phyloP scores from a whole-genome alignment of 2,329 filamentous ascomycete genomes.

The Sarocladium brachiariae region DNA sequence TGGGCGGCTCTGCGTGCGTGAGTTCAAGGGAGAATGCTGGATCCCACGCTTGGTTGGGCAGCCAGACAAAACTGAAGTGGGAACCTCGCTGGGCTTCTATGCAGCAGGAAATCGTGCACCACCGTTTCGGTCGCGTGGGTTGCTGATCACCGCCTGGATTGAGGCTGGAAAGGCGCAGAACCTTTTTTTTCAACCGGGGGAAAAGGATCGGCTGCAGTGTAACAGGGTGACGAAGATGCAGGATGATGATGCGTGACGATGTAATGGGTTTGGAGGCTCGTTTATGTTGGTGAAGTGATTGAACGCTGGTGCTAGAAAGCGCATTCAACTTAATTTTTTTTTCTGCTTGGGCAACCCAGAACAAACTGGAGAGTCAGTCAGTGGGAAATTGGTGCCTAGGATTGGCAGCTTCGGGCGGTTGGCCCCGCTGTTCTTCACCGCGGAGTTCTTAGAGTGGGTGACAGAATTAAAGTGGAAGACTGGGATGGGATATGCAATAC shows the following conservation, averaged over 20 bases:
- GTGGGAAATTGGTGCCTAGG: neutral
- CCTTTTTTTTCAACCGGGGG: neutral
- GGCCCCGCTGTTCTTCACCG: neutral
- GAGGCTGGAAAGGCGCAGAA: neutral
- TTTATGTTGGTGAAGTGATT: neutral
- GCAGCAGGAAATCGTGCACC: conserved; percentile 6
- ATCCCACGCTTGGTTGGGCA: conserved; percentile 6
- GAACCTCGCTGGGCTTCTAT: conserved; percentile 5
- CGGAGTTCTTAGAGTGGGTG: neutral
- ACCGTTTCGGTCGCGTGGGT: conserved; percentile 2
- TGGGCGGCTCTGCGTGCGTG: neutral
- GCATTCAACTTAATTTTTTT: conserved; percentile 6
- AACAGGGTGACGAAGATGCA: conserved; percentile 5
- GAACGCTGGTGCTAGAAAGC: too few relatives aligned
- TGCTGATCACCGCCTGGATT: neutral
- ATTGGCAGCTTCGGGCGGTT: neutral
- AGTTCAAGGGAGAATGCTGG: conserved; percentile 5
- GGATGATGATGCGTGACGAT: conserved; percentile 4
- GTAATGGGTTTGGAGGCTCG: conserved; percentile 1
- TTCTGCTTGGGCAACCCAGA: too few relatives aligned
- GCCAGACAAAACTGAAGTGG: conserved; percentile 3
- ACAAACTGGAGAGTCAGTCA: neutral
- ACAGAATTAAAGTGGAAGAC: neutral
- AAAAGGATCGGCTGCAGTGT: neutral
- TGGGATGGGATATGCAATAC: too few relatives aligned